Evolutionary conservation across 2,329 filamentous ascomycete species (phyloP), one percentile per base, ranked within the genome.

Genomic region (Esteya vermicola): DNA sequence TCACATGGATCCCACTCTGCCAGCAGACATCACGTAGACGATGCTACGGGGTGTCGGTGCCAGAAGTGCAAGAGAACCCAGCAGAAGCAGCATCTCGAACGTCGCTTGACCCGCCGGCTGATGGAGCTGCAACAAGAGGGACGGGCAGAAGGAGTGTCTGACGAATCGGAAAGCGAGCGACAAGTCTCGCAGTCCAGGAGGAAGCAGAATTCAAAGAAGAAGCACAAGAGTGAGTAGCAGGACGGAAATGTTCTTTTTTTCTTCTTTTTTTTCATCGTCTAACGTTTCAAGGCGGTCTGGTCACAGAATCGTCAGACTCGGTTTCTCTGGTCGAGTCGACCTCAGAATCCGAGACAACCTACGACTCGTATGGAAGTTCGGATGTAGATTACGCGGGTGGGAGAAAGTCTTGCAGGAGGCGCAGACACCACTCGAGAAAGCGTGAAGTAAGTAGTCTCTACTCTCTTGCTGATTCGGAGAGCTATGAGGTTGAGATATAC

Each of bases 21-120:
- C 9, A 41, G 26, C 12, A 26, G 16, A 9, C 16, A 18, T 8
- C 25, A 34, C 14, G 13, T 20, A 12, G 36, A 39, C 9, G 32
- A 39, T 14, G 36, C 32, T 6, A 12, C 31, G 2, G 7, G 13
- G 3, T 42, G 41, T 13, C 40, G 40, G 19, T 30, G 41, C 6
- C 23, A 36, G 4, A 50, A 43, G 28, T 45, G 41, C 28, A 52
- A 51, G 39, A 50, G 42, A 25, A 50, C 18, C 22, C 8, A 16
- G 6, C 12, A 25, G 9, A 26, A 33, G 8, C 6, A 4, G 2
- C 14, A 9, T 1, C 28, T 30, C 9, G 37, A 43, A n/a, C 26
- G n/a, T 20, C 41, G 25, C 4, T 25, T 43, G 22, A 22, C 13
- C 6, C 33, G 14, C 14, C 27, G 33, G 10, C 38, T 43, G 1